Evolutionary conservation across 1,139 yeast species (phyloP).

Genomic region (Candida gigantensis): DNA sequence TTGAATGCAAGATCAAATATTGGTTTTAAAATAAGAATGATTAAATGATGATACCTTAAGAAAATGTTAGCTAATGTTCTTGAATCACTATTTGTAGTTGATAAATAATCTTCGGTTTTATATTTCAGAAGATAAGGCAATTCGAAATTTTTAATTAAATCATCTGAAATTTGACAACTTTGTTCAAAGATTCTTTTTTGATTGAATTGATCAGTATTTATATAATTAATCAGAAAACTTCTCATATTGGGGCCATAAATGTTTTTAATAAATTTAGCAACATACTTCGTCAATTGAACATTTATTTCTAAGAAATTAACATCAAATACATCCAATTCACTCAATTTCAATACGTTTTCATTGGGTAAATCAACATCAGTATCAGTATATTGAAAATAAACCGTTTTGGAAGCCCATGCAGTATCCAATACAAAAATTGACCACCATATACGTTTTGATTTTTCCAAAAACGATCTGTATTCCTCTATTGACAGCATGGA

Average conservation of each 20-base stretch:
- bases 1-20: constrained; percentile 20
- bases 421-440: constrained; percentile 52
- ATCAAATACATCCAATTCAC: constrained; percentile 30
- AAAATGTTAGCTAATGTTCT: constrained; percentile 40
- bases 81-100: constrained; percentile 9
- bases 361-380: constrained; percentile 51
- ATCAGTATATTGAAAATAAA: constrained; percentile 50
- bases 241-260: constrained; percentile 41
- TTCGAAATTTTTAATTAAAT: constrained; percentile 34
- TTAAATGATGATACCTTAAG: constrained; percentile 49
- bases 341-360: constrained; percentile 32
- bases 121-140: constrained; percentile 29
- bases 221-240: constrained; percentile 40
- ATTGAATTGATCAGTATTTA: constrained; percentile 43
- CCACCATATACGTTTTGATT: constrained; percentile 56
- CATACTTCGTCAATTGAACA: constrained; percentile 41
- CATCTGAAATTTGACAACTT: constrained; percentile 29
- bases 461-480: constrained; percentile 23
- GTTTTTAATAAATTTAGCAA: constrained; percentile 34
- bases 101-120: constrained; percentile 22
- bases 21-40: constrained; percentile 48
- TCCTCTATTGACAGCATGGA: constrained; percentile 8
- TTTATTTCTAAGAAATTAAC: constrained; percentile 35
- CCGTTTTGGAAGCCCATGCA: constrained; percentile 51
- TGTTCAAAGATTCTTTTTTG: constrained; percentile 33